These are phyloP conservation scores for Carex arenaria DNA, from an alignment of 202 grass and related monocot genomes.

Conservation along the genomic window DNA sequence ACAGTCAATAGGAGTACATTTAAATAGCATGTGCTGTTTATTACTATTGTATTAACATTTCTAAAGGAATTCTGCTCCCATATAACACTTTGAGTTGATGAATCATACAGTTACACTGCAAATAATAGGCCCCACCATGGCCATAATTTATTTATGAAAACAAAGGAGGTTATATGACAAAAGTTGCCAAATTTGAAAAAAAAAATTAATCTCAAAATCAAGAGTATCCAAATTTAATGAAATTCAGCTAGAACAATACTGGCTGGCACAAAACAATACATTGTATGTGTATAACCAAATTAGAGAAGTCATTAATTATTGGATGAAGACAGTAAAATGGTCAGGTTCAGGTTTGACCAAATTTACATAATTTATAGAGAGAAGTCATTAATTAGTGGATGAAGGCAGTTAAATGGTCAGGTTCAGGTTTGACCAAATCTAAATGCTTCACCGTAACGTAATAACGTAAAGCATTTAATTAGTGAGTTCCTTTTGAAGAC, in stretches of 20 bases:
- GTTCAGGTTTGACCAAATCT: not conserved
- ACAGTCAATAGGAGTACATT: not conserved
- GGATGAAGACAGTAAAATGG: not conserved
- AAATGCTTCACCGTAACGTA: too few species aligned
- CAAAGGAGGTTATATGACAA: not conserved
- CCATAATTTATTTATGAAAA: not conserved
- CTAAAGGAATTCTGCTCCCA: not conserved
- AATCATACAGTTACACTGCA: slow-evolving; percentile 1
- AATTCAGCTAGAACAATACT: not conserved
- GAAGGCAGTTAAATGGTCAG: not conserved
- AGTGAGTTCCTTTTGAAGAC: too few species aligned
- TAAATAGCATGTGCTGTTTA: not conserved
- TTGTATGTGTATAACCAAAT: not conserved
- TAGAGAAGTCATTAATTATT: slow-evolving; percentile 5
- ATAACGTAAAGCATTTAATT: too few species aligned
- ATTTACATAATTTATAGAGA: not conserved
- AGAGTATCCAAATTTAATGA: slow-evolving; percentile 1
- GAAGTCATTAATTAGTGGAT: not conserved
- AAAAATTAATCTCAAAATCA: not conserved
- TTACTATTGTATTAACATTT: slow-evolving; percentile 10
- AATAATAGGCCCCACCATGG: not conserved
- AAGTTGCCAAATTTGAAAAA: not conserved
- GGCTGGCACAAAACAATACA: slow-evolving; percentile 6
- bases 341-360: not conserved
- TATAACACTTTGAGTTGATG: not conserved